phyloP scores from a whole-genome alignment of 257 asterid species.

The Fraxinus quadrangulata region DNA sequence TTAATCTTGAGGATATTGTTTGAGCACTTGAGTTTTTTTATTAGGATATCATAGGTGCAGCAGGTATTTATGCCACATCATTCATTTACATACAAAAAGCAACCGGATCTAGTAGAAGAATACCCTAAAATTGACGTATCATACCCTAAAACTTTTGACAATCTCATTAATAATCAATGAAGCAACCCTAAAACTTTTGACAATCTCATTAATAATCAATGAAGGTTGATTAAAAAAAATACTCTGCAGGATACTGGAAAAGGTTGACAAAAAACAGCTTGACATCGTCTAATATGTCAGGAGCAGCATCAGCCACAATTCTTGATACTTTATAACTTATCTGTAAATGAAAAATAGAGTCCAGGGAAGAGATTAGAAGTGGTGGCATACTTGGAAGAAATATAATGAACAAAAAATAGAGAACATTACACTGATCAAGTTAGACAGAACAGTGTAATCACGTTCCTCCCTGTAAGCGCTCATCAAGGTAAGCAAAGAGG shows the following conservation, averaged over 20 bases:
- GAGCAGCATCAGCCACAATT: conserved; percentile 81
- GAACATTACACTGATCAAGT: conserved; percentile 70
- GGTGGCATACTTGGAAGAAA: conserved; percentile 10
- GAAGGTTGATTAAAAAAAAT: conserved; percentile 18
- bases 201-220: not conserved
- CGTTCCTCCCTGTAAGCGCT: conserved; percentile 80
- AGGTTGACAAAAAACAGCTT: conserved; percentile 75
- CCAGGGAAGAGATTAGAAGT: not conserved
- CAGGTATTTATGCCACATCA: not conserved
- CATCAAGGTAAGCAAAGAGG: conserved; percentile 85
- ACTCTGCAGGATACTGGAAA: conserved; percentile 89
- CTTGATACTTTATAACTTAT: conserved; percentile 62
- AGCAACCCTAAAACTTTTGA: not conserved
- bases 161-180: not conserved
- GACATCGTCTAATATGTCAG: conserved; percentile 59
- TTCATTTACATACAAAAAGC: not conserved
- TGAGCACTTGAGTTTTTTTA: not conserved
- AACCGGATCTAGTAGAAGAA: not conserved
- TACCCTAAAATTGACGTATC: not conserved
- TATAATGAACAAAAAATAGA: conserved; percentile 18
- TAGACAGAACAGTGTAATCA: conserved; percentile 75
- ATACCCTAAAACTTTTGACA: not conserved
- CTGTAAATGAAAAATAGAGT: conserved; percentile 43
- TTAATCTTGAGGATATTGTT: not conserved
- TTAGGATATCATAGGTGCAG: not conserved